Conservation (phyloP, 257 asterid species). For the Solanum etuberosum region DNA sequence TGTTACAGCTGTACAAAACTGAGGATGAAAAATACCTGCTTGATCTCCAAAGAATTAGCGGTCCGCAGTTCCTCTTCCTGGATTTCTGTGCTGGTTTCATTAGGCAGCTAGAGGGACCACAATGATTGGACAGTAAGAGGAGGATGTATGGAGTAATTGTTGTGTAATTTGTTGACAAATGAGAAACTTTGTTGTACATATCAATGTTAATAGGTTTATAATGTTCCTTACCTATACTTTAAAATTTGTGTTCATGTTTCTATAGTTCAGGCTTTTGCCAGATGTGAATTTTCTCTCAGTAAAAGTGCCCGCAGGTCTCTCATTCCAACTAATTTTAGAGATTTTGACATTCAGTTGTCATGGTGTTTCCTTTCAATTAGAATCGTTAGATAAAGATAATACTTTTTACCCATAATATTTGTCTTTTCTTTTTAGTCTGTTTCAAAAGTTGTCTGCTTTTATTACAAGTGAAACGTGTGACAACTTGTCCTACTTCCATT, state of each 20-base stretch:
- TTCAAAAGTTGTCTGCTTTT: neutral
- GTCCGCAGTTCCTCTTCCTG: slow-evolving; percentile 84
- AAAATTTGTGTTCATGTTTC: neutral
- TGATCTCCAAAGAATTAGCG: slow-evolving; percentile 82
- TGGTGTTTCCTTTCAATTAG: neutral
- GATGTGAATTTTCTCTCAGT: neutral
- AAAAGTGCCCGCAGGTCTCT: neutral
- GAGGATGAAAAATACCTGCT: slow-evolving; percentile 68
- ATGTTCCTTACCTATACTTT: neutral
- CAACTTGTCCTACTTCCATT: neutral
- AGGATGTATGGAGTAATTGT: neutral
- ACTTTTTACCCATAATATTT: neutral
- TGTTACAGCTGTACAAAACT: slow-evolving; percentile 75
- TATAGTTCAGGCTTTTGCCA: neutral
- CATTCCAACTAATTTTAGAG: neutral
- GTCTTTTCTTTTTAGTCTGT: neutral
- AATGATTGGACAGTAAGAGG: neutral
- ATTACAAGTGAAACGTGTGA: neutral
- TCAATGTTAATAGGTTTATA: neutral
- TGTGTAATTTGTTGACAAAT: neutral
- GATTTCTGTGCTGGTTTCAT: slow-evolving; percentile 83
- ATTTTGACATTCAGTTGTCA: neutral
- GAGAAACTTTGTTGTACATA: neutral
- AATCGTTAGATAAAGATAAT: neutral
- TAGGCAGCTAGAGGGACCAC: slow-evolving; percentile 45